A percentile compares a stretch with the other conserved stretches of the same genome.
Conservation (phyloP, 768 basidiomycete species). For the Pluteus cervinus region DNA sequence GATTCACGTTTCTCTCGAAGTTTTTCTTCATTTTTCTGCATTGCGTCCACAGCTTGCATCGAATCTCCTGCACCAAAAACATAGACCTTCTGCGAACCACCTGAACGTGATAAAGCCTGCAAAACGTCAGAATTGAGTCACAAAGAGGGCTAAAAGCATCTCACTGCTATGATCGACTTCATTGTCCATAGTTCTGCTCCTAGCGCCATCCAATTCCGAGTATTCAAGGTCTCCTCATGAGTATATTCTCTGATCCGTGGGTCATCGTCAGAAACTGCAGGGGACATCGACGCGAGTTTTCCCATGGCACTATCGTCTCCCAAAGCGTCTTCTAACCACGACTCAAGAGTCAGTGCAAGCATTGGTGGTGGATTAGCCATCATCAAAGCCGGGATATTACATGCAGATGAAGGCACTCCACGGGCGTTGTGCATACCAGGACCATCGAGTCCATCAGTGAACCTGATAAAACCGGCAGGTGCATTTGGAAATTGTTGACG, state of each 20-base stretch:
- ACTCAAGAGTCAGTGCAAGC: conserved; percentile 9
- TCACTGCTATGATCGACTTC: conserved; percentile 18
- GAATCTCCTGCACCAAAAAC: neutral
- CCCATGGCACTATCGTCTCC: conserved; percentile 6
- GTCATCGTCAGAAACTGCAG: conserved; percentile 26
- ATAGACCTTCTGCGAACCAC: neutral
- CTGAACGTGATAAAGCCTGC: too few relatives aligned
- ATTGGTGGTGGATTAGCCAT: too few relatives aligned
- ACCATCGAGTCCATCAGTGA: conserved; percentile 6
- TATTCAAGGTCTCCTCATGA: conserved; percentile 24
- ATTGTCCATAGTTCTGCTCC: conserved; percentile 21
- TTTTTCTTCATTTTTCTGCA: conserved; percentile 12
- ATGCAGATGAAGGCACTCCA: neutral
- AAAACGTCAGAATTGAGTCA: neutral
- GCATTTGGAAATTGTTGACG: conserved; percentile 5
- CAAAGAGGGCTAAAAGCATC: neutral
- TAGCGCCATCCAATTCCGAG: conserved; percentile 31
- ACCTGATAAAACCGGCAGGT: conserved; percentile 4
- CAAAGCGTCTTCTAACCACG: conserved; percentile 3
- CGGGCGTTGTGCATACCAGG: conserved; percentile 5
- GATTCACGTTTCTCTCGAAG: conserved; percentile 16
- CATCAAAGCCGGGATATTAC: too few relatives aligned
- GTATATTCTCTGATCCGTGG: conserved; percentile 35
- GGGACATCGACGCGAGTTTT: conserved; percentile 3
- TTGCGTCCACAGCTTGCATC: conserved; percentile 3